Conservation (phyloP, 108 stramenopile genomes). For the Aurantiochytrium sp. region DNA sequence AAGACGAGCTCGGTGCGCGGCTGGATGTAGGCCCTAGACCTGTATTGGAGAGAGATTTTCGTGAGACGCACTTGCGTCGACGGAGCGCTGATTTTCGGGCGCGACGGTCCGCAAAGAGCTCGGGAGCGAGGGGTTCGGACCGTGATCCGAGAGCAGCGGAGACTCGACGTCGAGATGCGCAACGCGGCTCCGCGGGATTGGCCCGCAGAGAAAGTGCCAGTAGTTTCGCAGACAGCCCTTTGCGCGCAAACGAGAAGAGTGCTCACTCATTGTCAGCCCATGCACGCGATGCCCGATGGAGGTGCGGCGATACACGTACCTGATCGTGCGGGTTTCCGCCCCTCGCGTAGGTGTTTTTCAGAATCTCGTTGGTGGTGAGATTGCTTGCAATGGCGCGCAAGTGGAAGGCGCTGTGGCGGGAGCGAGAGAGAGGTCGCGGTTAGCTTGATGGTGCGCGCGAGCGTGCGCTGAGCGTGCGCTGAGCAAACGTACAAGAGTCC, state of each 20-base stretch:
- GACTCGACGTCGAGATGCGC: not conserved
- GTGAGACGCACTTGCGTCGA: no score
- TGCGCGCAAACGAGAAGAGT: not conserved
- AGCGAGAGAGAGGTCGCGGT: not conserved
- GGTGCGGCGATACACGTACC: not conserved
- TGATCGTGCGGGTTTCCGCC: constrained; percentile 15
- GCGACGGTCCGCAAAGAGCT: no score
- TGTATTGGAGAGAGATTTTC: no score
- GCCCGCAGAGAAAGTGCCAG: not conserved
- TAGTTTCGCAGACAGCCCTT: not conserved
- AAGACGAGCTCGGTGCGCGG: no score
- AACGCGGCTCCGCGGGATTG: not conserved
- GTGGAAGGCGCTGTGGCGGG: not conserved
- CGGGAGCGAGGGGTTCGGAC: no score
- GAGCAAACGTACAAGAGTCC: not conserved
- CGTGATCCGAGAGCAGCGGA: not conserved
- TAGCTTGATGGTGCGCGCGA: not conserved
- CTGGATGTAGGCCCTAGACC: no score
- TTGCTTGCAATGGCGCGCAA: not conserved
- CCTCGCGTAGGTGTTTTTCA: not conserved
- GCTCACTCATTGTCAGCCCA: no score
- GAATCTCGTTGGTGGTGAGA: not conserved
- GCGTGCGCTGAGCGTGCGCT: not conserved
- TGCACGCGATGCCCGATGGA: no score
- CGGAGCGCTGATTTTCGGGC: no score